phyloP scores from a whole-genome alignment of 305 asterid species.

The Plantago lanceolata region DNA sequence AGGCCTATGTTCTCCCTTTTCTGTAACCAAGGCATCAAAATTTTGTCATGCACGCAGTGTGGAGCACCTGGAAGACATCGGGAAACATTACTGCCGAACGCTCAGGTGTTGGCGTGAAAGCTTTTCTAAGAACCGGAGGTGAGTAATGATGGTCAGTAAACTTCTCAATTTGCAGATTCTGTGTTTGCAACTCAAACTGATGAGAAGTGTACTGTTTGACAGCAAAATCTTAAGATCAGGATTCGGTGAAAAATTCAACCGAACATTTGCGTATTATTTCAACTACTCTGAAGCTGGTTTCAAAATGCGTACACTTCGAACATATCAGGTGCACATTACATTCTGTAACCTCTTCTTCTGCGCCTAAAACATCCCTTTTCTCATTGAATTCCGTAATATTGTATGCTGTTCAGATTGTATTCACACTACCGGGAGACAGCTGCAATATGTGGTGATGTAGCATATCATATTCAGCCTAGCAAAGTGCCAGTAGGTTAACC shows the following conservation, averaged over 20 bases:
- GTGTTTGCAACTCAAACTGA: too few relatives aligned
- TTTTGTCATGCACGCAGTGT: conserved; percentile 29
- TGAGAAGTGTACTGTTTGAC: not conserved
- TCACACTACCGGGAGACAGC: conserved; percentile 48
- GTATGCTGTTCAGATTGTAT: conserved; percentile 34
- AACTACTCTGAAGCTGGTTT: conserved; percentile 60
- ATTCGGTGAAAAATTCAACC: conserved; percentile 51
- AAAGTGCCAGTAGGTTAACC: too few relatives aligned
- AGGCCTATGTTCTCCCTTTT: too few relatives aligned
- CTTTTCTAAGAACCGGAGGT: conserved; percentile 47
- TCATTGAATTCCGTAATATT: too few relatives aligned
- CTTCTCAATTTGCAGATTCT: too few relatives aligned
- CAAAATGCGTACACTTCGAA: conserved; percentile 37
- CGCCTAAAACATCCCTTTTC: too few relatives aligned
- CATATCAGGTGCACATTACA: conserved; percentile 44
- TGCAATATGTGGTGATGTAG: conserved; percentile 35
- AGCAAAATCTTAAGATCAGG: conserved; percentile 43
- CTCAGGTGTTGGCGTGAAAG: conserved; percentile 50
- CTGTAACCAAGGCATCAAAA: not conserved
- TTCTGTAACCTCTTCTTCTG: not conserved
- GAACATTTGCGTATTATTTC: conserved; percentile 59
- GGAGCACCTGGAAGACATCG: conserved; percentile 57
- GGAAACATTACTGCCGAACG: conserved; percentile 50
- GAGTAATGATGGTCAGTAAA: not conserved
- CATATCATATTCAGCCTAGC: too few relatives aligned